Conservation (phyloP, 345 rosid species). For the Populus pruinosa region DNA sequence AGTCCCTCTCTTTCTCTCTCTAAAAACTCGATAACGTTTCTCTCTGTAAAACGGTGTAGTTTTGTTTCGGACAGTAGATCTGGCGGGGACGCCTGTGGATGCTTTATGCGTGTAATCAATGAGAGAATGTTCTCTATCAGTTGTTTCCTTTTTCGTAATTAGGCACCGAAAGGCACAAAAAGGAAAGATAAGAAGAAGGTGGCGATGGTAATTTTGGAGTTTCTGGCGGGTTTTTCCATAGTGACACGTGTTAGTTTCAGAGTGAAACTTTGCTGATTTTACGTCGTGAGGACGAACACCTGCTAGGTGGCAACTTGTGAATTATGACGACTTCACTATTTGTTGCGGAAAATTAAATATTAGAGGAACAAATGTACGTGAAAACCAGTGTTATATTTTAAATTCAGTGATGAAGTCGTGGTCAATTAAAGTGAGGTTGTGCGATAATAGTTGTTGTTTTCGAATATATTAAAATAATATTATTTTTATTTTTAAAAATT, state of each 20-base stretch:
- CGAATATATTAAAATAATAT: too few species aligned
- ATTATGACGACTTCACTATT: neutral
- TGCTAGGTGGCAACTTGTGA: neutral
- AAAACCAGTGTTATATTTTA: neutral
- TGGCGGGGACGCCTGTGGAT: neutral
- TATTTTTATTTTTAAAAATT: too few species aligned
- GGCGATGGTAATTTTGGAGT: constrained; percentile 6
- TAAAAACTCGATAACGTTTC: neutral
- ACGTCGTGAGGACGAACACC: neutral
- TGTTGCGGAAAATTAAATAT: too few species aligned
- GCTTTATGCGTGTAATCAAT: neutral
- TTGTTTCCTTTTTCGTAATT: neutral
- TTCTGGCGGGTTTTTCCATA: constrained; percentile 11
- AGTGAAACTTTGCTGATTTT: constrained; percentile 16
- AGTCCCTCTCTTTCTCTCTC: neutral
- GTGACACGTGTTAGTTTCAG: constrained; percentile 36
- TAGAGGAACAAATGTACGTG: neutral
- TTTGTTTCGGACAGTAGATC: constrained; percentile 13
- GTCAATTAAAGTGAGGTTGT: neutral
- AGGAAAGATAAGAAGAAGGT: neutral
- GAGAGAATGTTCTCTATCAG: neutral
- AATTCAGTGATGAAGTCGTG: neutral
- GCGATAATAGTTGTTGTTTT: too few species aligned
- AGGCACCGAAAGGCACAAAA: constrained; percentile 14
- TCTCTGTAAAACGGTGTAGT: neutral